A percentile compares a stretch with the other conserved stretches of the same genome.
Evolutionary conservation across 495 filamentous ascomycete genomes (phyloP).

Genomic region (Parachaetomium inaequale): DNA sequence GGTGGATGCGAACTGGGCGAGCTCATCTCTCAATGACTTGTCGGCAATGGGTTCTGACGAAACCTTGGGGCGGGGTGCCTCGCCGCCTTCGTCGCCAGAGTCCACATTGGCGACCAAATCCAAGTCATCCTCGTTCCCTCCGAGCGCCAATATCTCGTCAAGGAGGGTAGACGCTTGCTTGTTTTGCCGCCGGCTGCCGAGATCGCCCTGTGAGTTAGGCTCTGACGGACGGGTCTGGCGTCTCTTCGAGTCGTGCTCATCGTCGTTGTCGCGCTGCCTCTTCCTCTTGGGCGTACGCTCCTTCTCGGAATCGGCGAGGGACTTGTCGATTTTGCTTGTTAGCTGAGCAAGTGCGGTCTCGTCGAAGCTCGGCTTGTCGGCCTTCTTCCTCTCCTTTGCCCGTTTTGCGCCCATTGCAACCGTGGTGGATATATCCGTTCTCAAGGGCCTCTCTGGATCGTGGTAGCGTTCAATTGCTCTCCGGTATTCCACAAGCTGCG

Average conservation of each 20-base stretch:
- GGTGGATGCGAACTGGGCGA: constrained; percentile 43
- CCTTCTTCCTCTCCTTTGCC: constrained; percentile 25
- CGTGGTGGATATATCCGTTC: too few relatives aligned
- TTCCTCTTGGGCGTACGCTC: constrained; percentile 44
- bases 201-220: constrained; percentile 27
- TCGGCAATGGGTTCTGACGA: constrained; percentile 31
- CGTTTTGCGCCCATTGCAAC: constrained; percentile 26
- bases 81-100: constrained; percentile 60
- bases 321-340: constrained; percentile 61
- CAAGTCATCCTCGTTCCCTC: constrained; percentile 72
- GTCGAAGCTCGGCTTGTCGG: constrained; percentile 49
- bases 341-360: constrained; percentile 59
- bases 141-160: constrained; percentile 71
- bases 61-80: constrained; percentile 26
- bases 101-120: constrained; percentile 59
- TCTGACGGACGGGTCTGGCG: constrained; percentile 36
- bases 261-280: constrained; percentile 33
- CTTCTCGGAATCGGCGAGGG: constrained; percentile 33
- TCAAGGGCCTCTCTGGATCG: neutral
- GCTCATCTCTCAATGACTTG: constrained; percentile 39
- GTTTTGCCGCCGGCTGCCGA: constrained; percentile 14
- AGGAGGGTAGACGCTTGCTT: constrained; percentile 42
- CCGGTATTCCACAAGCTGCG: too few relatives aligned
- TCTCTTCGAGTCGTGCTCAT: constrained; percentile 48
- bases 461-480: too few relatives aligned